Evolutionary conservation across 2,329 filamentous ascomycete genomes (phyloP), one percentile per base, ranked within the genome.

Genomic region (Neofusicoccum laricinum): DNA sequence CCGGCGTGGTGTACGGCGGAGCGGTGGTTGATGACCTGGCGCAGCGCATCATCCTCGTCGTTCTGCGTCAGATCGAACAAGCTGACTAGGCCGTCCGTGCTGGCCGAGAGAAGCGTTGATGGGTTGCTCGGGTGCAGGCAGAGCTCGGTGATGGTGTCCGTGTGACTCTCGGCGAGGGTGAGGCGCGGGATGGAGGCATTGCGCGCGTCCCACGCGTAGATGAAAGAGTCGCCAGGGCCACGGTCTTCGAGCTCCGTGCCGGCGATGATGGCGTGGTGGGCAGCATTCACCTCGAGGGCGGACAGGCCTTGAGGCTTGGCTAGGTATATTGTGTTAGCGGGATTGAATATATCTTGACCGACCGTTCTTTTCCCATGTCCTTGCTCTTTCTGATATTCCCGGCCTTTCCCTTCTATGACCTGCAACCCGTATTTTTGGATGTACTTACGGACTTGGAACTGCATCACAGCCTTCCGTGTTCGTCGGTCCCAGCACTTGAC

Each of bases 1-100:
- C 87, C 89, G 14, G 90, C 88, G 68, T 86, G 89, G 74, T 92
- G 90, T 67, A 94, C 85, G 0, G 90, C 91, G 38, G 88, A 86
- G 41, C 86, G 84, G 72, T 91, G 90, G 75, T 94, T 94, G 74
- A 93, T 88, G 12, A 92, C 90, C 76, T 92, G 90, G 65, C 90
- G 81, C 19, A 93, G 80, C 0, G 91, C 88, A 51, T 94, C 91
- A 72, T 94, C 91, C 76, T 94, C 91, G 65, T 91, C 83, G 7
- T 68, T 68, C 51, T 76, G 71, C 53, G 83, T 82, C 17, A 86
- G 89, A 77, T 95, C 88, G 77, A 90, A 91, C 50, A 94, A 80
- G 71, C 90, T 93, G 70, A 94, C 84, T 1, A 94, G 84, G 6
- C 90, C 90, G 76, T 95, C 91, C 14, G 90, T 94, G 41, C 90